These are phyloP conservation scores for Cryptococcus wingfieldii DNA, from an alignment of 1,284 basidiomycete species.

Conservation along the genomic window DNA sequence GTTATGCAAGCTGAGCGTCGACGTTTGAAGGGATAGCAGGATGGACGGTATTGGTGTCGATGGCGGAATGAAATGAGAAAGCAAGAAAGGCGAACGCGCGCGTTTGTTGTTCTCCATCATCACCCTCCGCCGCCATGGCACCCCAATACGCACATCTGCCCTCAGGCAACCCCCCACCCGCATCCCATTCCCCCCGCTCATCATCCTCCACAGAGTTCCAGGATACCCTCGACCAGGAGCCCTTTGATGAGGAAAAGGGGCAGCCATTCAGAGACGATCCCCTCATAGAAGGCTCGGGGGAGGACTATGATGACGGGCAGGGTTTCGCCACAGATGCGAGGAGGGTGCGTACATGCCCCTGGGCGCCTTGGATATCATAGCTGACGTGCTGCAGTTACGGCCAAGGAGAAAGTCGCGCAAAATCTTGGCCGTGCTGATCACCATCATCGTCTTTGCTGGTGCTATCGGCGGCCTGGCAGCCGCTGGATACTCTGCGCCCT, in stretches of 20 bases:
- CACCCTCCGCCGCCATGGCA: constrained; percentile 5
- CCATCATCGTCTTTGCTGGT: constrained; percentile 35
- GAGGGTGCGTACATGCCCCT: constrained; percentile 17
- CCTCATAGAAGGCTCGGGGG: constrained; percentile 23
- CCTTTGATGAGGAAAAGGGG: constrained; percentile 37
- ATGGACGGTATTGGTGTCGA: not conserved
- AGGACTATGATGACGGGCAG: constrained; percentile 19
- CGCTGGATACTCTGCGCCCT: constrained; percentile 38
- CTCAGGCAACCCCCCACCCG: not conserved
- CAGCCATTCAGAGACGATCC: constrained; percentile 36
- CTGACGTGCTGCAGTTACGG: constrained; percentile 18
- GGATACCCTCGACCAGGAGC: constrained; percentile 40
- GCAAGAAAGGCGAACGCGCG: not conserved
- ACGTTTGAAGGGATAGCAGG: not conserved
- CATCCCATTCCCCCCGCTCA: constrained; percentile 13
- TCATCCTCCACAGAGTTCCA: constrained; percentile 26
- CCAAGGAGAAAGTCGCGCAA: constrained; percentile 38
- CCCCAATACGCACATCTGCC: constrained; percentile 8
- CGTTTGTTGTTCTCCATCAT: not conserved
- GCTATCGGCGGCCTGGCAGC: constrained; percentile 42
- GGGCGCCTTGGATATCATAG: not conserved
- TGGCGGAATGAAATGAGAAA: not conserved
- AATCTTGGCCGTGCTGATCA: constrained; percentile 39
- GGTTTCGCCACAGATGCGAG: constrained; percentile 32
- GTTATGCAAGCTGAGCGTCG: not conserved